Evolutionary conservation across 78 protist species (phyloP), one percentile per base, ranked within the genome.

Genomic region (Dictyostelium intermedium): DNA sequence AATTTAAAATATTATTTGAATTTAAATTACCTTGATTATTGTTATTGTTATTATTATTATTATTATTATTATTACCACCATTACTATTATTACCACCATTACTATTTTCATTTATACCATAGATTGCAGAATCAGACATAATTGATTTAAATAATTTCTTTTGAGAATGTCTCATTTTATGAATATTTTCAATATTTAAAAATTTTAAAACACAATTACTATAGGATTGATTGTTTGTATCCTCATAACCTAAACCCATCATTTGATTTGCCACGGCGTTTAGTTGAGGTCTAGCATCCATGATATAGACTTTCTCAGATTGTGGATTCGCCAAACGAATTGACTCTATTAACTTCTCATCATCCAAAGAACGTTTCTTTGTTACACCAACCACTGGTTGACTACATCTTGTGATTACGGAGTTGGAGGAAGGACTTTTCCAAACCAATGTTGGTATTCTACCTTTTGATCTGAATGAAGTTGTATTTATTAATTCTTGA

Each of bases 141-240:
- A 32, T 16, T 11, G 92, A 74, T 27, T 95, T 82, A 82, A 79
- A 86, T 39, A 89, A 39, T 66, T 95, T 91, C 45, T 77, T 87
- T 72, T 91, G 95, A 8, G 37, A 14, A n/a, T 92, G 91, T 37
- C 98, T 70, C 96, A 98, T 96, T 66, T 95, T 97, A 89, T 97
- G 98, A 43, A 98, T 98, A 70, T 98, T 98, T 39, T 94, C 98
- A 41, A 98, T 98, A 78, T 79, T 83, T 41, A 95, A 87, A 85
- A 95, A 98, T 56, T 84, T 84, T 10, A 96, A 27, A 11, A 66
- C 53, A 72, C 96, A 87, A 63, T 97, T 97, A 45, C 27, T 45
- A 82, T 98, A 98, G 32, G 41, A 25, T 16, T 47, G n/a, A 6
- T 63, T 74, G 10, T 70, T 50, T 14, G 85, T 66, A n/a, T 27